Evolutionary conservation across 2,329 filamentous ascomycete species (phyloP).

Genomic region (Calonectria pauciramosa): DNA sequence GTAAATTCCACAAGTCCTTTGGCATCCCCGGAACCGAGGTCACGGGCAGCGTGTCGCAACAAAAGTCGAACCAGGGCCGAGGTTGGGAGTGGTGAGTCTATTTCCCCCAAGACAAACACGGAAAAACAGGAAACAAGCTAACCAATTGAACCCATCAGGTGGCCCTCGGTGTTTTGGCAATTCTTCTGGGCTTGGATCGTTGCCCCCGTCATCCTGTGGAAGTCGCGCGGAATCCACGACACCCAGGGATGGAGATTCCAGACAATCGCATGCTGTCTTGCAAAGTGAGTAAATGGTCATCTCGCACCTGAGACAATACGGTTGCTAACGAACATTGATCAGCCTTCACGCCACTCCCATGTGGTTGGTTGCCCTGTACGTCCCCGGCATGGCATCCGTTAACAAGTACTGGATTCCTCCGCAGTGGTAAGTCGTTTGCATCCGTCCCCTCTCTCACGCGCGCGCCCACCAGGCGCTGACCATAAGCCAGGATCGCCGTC

Average conservation of each 20-base stretch:
- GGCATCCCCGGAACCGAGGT: slow-evolving; percentile 74
- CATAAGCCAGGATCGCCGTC: slow-evolving; percentile 62
- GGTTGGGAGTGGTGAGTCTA: slow-evolving; percentile 75
- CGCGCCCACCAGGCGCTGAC: neutral
- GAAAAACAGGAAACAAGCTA: neutral
- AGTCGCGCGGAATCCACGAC: slow-evolving; percentile 72
- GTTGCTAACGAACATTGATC: slow-evolving; percentile 23
- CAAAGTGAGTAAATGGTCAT: slow-evolving; percentile 53
- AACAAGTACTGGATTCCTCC: slow-evolving; percentile 71
- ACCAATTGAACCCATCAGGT: slow-evolving; percentile 52
- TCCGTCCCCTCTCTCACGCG: neutral
- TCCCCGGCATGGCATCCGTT: slow-evolving; percentile 63
- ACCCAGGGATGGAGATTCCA: slow-evolving; percentile 77
- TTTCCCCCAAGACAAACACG: neutral
- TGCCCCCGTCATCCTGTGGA: slow-evolving; percentile 73
- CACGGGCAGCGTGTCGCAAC: slow-evolving; percentile 65
- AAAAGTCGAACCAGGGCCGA: slow-evolving; percentile 58
- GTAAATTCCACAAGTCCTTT: slow-evolving; percentile 74
- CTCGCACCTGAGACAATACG: neutral
- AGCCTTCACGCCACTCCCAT: slow-evolving; percentile 76
- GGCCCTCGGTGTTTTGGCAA: slow-evolving; percentile 75
- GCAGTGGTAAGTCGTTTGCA: slow-evolving; percentile 65
- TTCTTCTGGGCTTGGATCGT: slow-evolving; percentile 74
- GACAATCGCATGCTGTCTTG: slow-evolving; percentile 67
- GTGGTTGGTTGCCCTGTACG: slow-evolving; percentile 73